phyloP scores from a whole-genome alignment of 768 basidiomycete species.

The Lentinula detonsa region DNA sequence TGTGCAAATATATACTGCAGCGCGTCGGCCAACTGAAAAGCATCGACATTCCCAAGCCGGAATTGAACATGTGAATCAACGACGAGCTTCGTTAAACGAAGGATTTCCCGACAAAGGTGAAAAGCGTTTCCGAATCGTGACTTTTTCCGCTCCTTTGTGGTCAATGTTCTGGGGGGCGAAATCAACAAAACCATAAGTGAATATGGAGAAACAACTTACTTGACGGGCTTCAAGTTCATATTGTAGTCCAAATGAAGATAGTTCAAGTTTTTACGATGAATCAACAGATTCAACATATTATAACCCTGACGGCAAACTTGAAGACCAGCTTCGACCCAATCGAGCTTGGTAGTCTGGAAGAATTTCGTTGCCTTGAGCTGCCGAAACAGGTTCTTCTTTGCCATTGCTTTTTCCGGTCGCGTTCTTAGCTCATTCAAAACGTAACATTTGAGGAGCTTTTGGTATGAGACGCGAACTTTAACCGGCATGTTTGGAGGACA shows the following conservation, averaged over 20 bases:
- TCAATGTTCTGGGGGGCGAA: slow-evolving; percentile 68
- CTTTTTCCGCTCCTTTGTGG: slow-evolving; percentile 99
- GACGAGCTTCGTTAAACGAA: slow-evolving; percentile 95
- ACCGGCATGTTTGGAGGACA: slow-evolving; percentile 95
- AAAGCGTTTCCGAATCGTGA: slow-evolving; percentile 99
- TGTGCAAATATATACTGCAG: slow-evolving; percentile 97
- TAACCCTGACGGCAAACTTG: slow-evolving; percentile 99
- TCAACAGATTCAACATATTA: slow-evolving; percentile 98
- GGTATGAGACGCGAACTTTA: slow-evolving; percentile 98
- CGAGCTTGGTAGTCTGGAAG: slow-evolving; percentile 96
- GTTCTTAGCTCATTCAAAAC: slow-evolving; percentile 93
- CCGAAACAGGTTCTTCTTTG: slow-evolving; percentile 95
- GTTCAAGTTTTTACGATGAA: slow-evolving; percentile 93
- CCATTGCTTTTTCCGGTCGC: slow-evolving; percentile 91
- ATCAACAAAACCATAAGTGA: neutral
- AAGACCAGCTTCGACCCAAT: slow-evolving; percentile 98
- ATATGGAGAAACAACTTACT: slow-evolving; percentile 34
- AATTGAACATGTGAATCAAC: slow-evolving; percentile 99
- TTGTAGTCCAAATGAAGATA: slow-evolving; percentile 97
- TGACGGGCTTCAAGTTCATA: slow-evolving; percentile 97
- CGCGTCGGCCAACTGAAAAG: slow-evolving; percentile 98
- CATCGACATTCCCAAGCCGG: slow-evolving; percentile 96
- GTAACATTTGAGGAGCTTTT: slow-evolving; percentile 93
- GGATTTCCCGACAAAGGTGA: slow-evolving; percentile 95
- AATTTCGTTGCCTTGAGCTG: slow-evolving; percentile 98